These are phyloP conservation scores for Trichoderma koningiopsis DNA, from an alignment of 2,329 filamentous ascomycete species.

Conservation along the genomic window DNA sequence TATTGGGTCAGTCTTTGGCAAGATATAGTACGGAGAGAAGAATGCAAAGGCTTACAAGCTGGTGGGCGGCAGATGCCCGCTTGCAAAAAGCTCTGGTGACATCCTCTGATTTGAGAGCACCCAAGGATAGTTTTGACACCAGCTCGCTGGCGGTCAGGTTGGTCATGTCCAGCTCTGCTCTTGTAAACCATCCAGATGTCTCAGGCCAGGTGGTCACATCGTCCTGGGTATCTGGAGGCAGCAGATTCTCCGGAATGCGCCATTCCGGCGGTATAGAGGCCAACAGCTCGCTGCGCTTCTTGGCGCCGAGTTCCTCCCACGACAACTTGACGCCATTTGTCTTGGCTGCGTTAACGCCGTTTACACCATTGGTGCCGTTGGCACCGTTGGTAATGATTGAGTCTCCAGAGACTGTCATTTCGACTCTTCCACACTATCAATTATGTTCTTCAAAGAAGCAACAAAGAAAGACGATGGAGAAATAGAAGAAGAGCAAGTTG, in stretches of 20 bases:
- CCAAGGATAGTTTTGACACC: constrained; percentile 41
- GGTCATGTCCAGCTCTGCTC: constrained; percentile 51
- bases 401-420: constrained; percentile 5
- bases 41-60: constrained; percentile 48
- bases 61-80: constrained; percentile 57
- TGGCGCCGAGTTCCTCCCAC: constrained; percentile 48
- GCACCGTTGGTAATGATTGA: background rate
- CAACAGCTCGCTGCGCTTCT: constrained; percentile 46
- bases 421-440: background rate
- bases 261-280: constrained; percentile 60
- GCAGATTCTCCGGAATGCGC: constrained; percentile 53
- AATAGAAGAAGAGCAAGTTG: background rate
- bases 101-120: constrained; percentile 43
- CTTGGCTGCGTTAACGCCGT: background rate
- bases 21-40: background rate
- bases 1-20: background rate
- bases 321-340: constrained; percentile 5
- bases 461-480: background rate
- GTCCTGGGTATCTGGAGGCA: constrained; percentile 56
- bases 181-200: constrained; percentile 61
- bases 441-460: background rate
- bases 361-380: background rate
- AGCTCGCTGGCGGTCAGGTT: constrained; percentile 46
- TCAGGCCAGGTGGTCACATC: constrained; percentile 60
- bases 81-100: constrained; percentile 57